Evolutionary conservation across 1,139 yeast species (phyloP).

Genomic region (Lodderomyces metapsilosis): DNA sequence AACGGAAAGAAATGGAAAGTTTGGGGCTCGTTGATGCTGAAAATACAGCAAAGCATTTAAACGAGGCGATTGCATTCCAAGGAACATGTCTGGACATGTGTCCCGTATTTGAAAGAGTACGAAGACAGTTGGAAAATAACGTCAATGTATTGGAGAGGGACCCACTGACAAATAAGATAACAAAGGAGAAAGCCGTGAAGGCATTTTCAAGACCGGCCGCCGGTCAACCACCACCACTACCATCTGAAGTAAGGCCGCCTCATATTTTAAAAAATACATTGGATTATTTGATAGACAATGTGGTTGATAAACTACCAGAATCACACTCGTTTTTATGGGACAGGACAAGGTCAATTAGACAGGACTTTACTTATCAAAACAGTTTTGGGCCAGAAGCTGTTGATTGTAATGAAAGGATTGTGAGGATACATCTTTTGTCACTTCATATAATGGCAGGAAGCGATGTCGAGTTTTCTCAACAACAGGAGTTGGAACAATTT

Average conservation of each 20-base stretch:
- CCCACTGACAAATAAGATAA: slow-evolving; percentile 59
- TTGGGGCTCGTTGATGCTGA: slow-evolving; percentile 87
- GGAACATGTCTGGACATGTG: slow-evolving; percentile 96
- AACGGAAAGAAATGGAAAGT: slow-evolving; percentile 76
- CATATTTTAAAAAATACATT: slow-evolving; percentile 62
- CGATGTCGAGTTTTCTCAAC: slow-evolving; percentile 80
- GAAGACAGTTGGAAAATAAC: slow-evolving; percentile 86
- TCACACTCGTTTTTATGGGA: slow-evolving; percentile 97
- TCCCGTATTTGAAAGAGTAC: slow-evolving; percentile 86
- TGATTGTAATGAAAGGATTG: slow-evolving; percentile 89
- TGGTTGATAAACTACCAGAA: slow-evolving; percentile 70
- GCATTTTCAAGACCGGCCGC: slow-evolving; percentile 98
- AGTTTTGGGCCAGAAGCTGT: slow-evolving; percentile 92
- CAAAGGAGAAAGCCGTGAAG: slow-evolving; percentile 70
- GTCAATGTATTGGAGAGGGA: slow-evolving; percentile 79
- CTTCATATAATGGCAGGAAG: slow-evolving; percentile 85
- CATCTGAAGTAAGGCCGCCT: slow-evolving; percentile 97
- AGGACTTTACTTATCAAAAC: slow-evolving; percentile 95
- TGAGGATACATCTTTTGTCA: slow-evolving; percentile 79
- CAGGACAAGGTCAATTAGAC: slow-evolving; percentile 94
- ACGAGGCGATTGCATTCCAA: slow-evolving; percentile 81
- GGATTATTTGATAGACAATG: slow-evolving; percentile 63
- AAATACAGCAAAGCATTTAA: slow-evolving; percentile 74
- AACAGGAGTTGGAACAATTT: slow-evolving; percentile 93
- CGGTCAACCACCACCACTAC: slow-evolving; percentile 96